Percentiles rank a stretch among this genome's conserved stretches.
phyloP scores from a whole-genome alignment of 306 rosid genomes.

The Dryas drummondii region DNA sequence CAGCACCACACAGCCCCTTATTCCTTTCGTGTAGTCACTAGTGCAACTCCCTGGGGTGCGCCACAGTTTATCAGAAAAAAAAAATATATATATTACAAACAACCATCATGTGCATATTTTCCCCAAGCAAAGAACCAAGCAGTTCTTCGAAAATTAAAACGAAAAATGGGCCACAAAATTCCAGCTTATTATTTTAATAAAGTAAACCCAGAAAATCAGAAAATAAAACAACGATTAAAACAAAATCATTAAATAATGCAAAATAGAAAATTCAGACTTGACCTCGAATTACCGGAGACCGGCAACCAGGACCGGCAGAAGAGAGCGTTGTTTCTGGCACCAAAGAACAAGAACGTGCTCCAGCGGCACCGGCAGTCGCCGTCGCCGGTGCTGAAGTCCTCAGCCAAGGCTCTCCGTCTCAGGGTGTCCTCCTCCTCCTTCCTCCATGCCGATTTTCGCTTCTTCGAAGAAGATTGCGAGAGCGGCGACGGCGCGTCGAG shows the following conservation, averaged over 20 bases:
- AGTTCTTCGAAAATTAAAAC: too few species aligned
- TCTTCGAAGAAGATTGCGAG: conserved; percentile 37
- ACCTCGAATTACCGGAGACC: conserved; percentile 58
- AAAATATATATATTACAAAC: neutral
- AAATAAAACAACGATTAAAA: neutral
- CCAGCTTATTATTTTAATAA: too few species aligned
- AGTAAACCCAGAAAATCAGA: neutral
- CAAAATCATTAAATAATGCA: neutral
- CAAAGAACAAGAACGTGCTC: conserved; percentile 64
- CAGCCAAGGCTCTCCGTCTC: conserved; percentile 74
- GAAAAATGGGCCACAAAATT: too few species aligned
- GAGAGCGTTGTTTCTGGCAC: conserved; percentile 58
- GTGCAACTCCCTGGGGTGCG: neutral
- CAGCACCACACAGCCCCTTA: neutral
- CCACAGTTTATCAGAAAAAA: neutral
- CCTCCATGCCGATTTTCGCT: conserved; percentile 52
- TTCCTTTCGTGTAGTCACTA: neutral
- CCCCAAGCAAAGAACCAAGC: neutral
- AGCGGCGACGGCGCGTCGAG: too few species aligned
- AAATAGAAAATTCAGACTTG: conserved; percentile 20
- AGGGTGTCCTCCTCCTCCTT: conserved; percentile 81
- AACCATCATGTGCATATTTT: neutral
- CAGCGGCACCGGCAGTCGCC: conserved; percentile 52
- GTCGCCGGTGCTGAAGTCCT: conserved; percentile 45
- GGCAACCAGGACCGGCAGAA: conserved; percentile 93